Evolutionary conservation across 1,284 basidiomycete species (phyloP).

Genomic region (Moniliophthora roreri): DNA sequence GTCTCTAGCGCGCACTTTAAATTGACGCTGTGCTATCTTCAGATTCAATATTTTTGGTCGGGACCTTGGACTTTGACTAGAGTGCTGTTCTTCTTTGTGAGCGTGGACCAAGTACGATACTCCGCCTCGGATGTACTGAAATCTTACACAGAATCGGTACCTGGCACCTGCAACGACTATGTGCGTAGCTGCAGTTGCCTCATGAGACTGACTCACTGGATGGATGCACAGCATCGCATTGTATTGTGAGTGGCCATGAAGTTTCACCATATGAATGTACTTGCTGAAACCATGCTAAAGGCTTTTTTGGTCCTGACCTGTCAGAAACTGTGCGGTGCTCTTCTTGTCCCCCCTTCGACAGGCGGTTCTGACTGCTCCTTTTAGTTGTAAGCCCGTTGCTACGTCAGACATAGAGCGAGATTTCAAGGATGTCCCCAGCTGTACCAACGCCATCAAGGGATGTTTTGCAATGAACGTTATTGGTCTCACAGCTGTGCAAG

Average conservation of each 20-base stretch:
- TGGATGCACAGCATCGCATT: background rate
- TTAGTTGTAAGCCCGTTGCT: background rate
- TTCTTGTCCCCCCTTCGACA: background rate
- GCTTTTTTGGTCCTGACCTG: background rate
- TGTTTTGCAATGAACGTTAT: background rate
- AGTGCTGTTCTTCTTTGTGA: background rate
- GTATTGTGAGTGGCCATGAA: background rate
- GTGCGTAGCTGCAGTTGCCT: background rate
- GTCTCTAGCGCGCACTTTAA: background rate
- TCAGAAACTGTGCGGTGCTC: background rate
- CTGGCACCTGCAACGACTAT: background rate
- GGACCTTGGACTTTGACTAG: slow-evolving; percentile 2
- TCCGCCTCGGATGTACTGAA: background rate
- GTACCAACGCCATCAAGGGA: background rate
- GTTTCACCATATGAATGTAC: background rate
- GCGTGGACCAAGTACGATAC: background rate
- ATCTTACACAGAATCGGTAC: background rate
- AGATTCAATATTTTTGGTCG: slow-evolving; percentile 5
- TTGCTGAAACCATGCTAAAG: background rate
- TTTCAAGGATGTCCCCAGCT: background rate
- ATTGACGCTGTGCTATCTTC: background rate
- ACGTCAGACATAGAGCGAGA: background rate
- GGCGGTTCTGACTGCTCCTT: background rate
- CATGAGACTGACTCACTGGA: background rate
- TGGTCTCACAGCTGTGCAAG: background rate